phyloP scores from a whole-genome alignment of 169 alveolate genomes.

The Theileria sp. region DNA sequence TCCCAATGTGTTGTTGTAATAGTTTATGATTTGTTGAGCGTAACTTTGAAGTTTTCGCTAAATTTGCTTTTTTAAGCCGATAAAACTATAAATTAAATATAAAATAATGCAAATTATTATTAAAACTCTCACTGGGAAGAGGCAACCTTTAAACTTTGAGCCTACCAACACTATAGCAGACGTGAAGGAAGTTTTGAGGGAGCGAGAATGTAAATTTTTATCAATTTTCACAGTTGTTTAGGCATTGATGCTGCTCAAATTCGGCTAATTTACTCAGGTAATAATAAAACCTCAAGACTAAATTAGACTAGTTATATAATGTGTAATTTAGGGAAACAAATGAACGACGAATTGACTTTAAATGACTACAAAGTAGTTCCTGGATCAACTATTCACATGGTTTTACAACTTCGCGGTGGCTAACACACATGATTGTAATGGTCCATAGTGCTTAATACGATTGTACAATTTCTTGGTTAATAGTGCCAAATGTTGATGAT shows the following conservation, averaged over 20 bases:
- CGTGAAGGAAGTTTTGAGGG: constrained; percentile 91
- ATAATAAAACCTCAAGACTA: neutral
- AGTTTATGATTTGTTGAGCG: neutral
- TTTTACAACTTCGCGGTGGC: constrained; percentile 91
- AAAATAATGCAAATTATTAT: constrained; percentile 85
- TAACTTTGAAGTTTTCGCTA: neutral
- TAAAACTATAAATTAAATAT: too few species aligned
- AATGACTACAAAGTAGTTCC: constrained; percentile 90
- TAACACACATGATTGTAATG: constrained; percentile 87
- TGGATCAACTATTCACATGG: constrained; percentile 94
- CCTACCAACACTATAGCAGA: constrained; percentile 90
- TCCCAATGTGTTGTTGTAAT: neutral
- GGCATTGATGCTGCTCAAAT: constrained; percentile 84
- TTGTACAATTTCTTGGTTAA: too few species aligned
- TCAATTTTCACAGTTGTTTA: neutral
- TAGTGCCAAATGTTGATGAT: neutral
- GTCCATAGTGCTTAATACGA: constrained; percentile 84
- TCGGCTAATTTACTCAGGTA: constrained; percentile 85
- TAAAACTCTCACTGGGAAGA: constrained; percentile 91
- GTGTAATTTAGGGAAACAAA: constrained; percentile 80
- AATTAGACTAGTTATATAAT: constrained; percentile 1
- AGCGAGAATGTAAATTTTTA: constrained; percentile 84
- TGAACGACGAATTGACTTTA: constrained; percentile 87
- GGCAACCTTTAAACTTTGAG: constrained; percentile 90
- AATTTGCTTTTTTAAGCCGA: neutral